phyloP scores from a whole-genome alignment of 306 rosid genomes.

The Pterocarpus macrocarpus region DNA sequence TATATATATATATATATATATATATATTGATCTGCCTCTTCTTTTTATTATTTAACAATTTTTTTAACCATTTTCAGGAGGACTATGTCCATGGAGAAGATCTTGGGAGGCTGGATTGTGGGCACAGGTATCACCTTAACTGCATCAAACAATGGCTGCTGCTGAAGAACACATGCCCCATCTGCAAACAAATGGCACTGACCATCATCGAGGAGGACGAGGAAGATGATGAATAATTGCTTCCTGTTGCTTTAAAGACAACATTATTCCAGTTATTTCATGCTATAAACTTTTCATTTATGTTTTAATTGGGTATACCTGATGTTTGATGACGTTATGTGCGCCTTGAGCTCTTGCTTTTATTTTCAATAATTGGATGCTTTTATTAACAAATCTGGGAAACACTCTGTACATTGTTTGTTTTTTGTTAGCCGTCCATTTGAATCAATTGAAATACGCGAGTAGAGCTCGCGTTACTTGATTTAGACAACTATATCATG shows the following conservation, averaged over 20 bases:
- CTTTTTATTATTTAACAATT: background rate
- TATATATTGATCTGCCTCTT: too few relatives aligned
- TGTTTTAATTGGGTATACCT: background rate
- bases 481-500: too few relatives aligned
- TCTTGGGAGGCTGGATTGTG: slow-evolving; percentile 47
- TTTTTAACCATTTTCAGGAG: slow-evolving; percentile 46
- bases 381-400: background rate
- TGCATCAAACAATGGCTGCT: slow-evolving; percentile 50
- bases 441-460: background rate
- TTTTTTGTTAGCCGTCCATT: background rate
- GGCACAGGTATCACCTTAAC: slow-evolving; percentile 40
- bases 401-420: background rate
- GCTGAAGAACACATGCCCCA: slow-evolving; percentile 53
- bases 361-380: background rate
- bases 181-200: slow-evolving; percentile 45
- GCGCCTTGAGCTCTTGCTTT: background rate
- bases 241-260: background rate
- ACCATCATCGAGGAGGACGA: background rate
- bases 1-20: too few relatives aligned
- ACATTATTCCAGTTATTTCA: background rate
- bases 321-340: background rate
- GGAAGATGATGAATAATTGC: background rate
- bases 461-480: too few relatives aligned
- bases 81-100: slow-evolving; percentile 52
- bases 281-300: background rate